Conservation (phyloP, 75 land plant genomes). For the Picea glauca region DNA sequence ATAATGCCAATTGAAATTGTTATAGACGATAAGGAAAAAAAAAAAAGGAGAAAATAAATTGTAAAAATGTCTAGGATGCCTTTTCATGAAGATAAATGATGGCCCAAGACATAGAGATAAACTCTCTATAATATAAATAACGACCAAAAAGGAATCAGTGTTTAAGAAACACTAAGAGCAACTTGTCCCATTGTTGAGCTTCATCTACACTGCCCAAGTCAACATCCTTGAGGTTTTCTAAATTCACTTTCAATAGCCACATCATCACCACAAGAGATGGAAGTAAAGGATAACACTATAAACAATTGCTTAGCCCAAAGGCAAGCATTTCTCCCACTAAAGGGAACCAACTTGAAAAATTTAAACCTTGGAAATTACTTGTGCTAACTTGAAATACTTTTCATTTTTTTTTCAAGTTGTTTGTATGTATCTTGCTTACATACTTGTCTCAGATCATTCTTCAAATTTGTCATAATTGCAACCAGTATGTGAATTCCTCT, state of each 20-base stretch:
- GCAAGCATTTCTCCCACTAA: neutral
- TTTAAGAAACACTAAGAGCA: neutral
- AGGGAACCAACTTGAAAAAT: neutral
- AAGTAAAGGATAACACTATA: neutral
- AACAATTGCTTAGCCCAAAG: neutral
- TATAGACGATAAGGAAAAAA: no score
- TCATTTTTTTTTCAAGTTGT: conserved; percentile 17
- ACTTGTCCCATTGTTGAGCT: neutral
- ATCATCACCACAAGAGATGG: neutral
- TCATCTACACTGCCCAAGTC: neutral
- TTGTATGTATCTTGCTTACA: conserved; percentile 27
- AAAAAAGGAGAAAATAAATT: no score
- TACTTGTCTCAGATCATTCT: conserved; percentile 16
- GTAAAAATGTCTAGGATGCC: no score
- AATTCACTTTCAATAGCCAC: neutral
- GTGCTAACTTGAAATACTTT: neutral
- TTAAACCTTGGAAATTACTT: neutral
- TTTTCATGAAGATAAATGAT: no score
- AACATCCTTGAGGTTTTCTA: neutral
- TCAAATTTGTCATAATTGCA: conserved; percentile 32
- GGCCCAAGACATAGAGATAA: no score
- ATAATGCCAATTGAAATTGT: no score
- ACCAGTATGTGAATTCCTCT: conserved; percentile 31
- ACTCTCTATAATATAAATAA: no score
- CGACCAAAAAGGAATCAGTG: neutral